Percentiles rank a stretch among this genome's conserved stretches.
Conservation (phyloP, 2,329 filamentous ascomycete species). For the Aspergillus viridinutans region DNA sequence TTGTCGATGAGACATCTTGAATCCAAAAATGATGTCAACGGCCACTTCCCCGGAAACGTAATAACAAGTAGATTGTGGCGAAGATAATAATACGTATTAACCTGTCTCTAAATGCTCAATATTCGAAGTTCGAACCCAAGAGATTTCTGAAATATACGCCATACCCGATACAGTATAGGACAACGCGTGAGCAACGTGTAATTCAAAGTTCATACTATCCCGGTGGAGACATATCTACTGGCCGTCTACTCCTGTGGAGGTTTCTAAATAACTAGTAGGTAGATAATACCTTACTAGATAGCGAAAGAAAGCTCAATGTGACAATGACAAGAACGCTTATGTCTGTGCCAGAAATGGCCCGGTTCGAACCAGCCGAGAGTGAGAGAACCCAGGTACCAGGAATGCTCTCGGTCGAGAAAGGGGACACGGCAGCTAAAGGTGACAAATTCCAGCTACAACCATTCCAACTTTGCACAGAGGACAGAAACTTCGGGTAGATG, state of each 20-base stretch:
- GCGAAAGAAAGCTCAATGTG: too few species aligned
- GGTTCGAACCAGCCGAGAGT: background rate
- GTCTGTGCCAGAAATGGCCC: background rate
- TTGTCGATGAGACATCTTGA: background rate
- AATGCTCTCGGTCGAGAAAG: background rate
- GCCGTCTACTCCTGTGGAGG: background rate
- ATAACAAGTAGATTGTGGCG: too few species aligned
- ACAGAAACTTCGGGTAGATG: background rate
- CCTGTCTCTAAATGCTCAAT: background rate
- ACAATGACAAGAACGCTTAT: too few species aligned
- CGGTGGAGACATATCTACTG: too few species aligned
- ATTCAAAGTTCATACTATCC: background rate
- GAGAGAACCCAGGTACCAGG: background rate
- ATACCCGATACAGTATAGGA: background rate
- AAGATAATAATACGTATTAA: too few species aligned
- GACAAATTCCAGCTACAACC: slow-evolving; percentile 6
- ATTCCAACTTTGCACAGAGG: background rate
- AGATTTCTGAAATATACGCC: background rate
- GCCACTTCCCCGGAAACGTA: background rate
- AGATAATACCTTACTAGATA: too few species aligned
- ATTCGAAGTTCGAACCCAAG: background rate
- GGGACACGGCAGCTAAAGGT: slow-evolving; percentile 5
- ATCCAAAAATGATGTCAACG: background rate
- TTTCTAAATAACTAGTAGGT: too few species aligned
- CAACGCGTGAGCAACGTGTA: background rate